These are phyloP conservation scores for Podila minutissima DNA, from an alignment of 192 early-diverging fungal species.

Conservation along the genomic window DNA sequence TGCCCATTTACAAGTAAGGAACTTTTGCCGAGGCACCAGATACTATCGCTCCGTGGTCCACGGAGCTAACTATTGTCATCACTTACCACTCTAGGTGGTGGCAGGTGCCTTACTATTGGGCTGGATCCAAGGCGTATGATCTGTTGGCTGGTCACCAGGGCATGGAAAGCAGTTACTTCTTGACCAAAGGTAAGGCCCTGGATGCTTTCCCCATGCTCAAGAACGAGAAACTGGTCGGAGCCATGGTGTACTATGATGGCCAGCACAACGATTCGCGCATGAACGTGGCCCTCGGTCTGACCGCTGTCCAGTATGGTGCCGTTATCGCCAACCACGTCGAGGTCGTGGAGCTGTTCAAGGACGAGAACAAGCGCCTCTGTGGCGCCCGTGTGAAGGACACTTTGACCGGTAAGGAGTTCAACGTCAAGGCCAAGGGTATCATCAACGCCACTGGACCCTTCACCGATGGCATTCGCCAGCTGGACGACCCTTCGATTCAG, in stretches of 20 bases:
- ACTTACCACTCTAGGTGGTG: slow-evolving; percentile 72
- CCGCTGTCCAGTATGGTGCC: slow-evolving; percentile 91
- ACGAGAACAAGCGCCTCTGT: slow-evolving; percentile 67
- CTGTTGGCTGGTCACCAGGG: slow-evolving; percentile 87
- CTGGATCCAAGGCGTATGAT: slow-evolving; percentile 93
- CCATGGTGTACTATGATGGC: slow-evolving; percentile 96
- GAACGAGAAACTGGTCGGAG: slow-evolving; percentile 87
- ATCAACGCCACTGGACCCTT: slow-evolving; percentile 93
- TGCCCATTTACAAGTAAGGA: slow-evolving; percentile 89
- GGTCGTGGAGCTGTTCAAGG: slow-evolving; percentile 83
- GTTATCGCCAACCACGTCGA: slow-evolving; percentile 94
- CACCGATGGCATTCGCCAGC: slow-evolving; percentile 87
- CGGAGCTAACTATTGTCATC: not conserved
- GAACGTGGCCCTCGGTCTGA: slow-evolving; percentile 94
- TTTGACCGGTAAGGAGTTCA: slow-evolving; percentile 88
- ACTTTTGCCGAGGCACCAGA: not conserved
- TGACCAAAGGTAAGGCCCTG: slow-evolving; percentile 85
- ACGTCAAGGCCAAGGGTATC: slow-evolving; percentile 89
- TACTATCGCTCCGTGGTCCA: too few relatives aligned
- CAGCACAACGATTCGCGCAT: slow-evolving; percentile 98
- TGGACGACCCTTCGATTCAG: slow-evolving; percentile 80
- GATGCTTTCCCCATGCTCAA: slow-evolving; percentile 98
- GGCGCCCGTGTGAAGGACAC: slow-evolving; percentile 87
- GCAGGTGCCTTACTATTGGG: slow-evolving; percentile 98
- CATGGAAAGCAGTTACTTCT: slow-evolving; percentile 83